phyloP scores from a whole-genome alignment of 2,329 filamentous ascomycete species.

The Colletotrichum liaoningense region DNA sequence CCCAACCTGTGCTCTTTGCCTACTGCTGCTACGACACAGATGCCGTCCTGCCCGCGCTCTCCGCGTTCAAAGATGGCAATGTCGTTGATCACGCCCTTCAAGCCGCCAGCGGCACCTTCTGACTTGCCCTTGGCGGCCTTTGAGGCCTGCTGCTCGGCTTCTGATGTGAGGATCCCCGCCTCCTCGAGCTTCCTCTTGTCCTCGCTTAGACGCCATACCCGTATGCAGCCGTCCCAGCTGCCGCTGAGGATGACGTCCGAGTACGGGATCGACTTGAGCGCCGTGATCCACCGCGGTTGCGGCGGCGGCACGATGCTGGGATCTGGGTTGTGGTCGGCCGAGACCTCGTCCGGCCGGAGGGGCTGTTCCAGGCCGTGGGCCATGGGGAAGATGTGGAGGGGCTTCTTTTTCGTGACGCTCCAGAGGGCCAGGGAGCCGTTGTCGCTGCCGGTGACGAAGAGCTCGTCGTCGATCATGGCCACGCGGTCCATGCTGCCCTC shows the following conservation, averaged over 20 bases:
- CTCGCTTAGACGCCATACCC: conserved; percentile 85
- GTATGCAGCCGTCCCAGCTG: conserved; percentile 91
- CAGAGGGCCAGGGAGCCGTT: conserved; percentile 89
- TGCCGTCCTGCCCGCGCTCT: conserved; percentile 77
- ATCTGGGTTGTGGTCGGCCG: conserved; percentile 76
- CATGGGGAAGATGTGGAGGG: conserved; percentile 80
- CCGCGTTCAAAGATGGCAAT: conserved; percentile 89
- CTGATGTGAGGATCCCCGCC: conserved; percentile 68
- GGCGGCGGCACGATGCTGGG: conserved; percentile 70
- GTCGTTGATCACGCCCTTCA: conserved; percentile 85
- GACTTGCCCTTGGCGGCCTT: conserved; percentile 33
- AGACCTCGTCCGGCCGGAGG: conserved; percentile 74
- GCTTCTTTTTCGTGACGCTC: conserved; percentile 95
- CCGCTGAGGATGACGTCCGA: conserved; percentile 91
- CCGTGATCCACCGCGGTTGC: conserved; percentile 90
- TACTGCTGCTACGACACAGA: conserved; percentile 87
- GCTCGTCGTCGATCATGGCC: conserved; percentile 87
- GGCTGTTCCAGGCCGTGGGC: conserved; percentile 88
- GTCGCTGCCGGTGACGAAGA: conserved; percentile 93
- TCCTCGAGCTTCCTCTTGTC: conserved; percentile 84
- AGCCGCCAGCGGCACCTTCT: conserved; percentile 39
- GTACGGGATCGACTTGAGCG: conserved; percentile 86
- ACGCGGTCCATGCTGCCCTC: conserved; percentile 93
- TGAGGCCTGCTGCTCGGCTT: conserved; percentile 32
- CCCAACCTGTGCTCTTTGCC: conserved; percentile 89